Evolutionary conservation across 2,329 filamentous ascomycete genomes (phyloP).

Genomic region (Arthrobotrys megalospora): DNA sequence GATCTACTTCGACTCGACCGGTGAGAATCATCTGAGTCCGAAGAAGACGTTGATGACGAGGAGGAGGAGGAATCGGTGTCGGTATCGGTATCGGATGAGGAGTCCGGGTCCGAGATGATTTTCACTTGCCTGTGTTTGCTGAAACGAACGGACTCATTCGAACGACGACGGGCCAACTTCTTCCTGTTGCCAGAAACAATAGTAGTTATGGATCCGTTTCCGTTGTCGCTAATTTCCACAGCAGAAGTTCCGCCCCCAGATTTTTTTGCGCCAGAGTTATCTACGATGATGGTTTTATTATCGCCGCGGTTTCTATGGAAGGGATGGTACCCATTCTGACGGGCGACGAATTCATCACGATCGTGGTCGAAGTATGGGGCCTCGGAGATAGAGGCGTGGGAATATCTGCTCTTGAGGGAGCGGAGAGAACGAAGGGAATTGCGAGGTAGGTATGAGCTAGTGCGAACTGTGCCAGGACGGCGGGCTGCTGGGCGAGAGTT

Average conservation of each 20-base stretch:
- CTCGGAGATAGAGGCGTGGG: slow-evolving; percentile 24
- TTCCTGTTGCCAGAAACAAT: slow-evolving; percentile 32
- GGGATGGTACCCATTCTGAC: slow-evolving; percentile 19
- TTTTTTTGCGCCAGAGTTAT: slow-evolving; percentile 33
- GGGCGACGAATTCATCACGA: slow-evolving; percentile 16
- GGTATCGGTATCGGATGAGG: neutral
- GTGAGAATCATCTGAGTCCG: slow-evolving; percentile 18
- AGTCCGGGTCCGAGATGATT: neutral
- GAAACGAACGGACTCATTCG: slow-evolving; percentile 25
- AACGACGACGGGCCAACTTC: neutral
- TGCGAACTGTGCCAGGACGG: neutral
- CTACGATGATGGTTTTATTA: slow-evolving; percentile 41
- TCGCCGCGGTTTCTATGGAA: slow-evolving; percentile 7
- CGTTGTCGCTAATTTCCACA: slow-evolving; percentile 40
- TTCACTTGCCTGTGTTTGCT: slow-evolving; percentile 22
- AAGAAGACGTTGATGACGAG: slow-evolving; percentile 12
- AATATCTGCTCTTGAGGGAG: slow-evolving; percentile 14
- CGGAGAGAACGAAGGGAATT: slow-evolving; percentile 30
- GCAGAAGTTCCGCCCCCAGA: slow-evolving; percentile 19
- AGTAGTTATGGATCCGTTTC: slow-evolving; percentile 37
- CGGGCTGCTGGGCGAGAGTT: slow-evolving; percentile 26
- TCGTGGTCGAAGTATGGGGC: slow-evolving; percentile 18
- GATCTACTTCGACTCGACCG: slow-evolving; percentile 21
- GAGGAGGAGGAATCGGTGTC: slow-evolving; percentile 11
- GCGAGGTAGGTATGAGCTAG: slow-evolving; percentile 34